phyloP scores from a whole-genome alignment of 1,284 basidiomycete species.

The Moesziomyces sp. region DNA sequence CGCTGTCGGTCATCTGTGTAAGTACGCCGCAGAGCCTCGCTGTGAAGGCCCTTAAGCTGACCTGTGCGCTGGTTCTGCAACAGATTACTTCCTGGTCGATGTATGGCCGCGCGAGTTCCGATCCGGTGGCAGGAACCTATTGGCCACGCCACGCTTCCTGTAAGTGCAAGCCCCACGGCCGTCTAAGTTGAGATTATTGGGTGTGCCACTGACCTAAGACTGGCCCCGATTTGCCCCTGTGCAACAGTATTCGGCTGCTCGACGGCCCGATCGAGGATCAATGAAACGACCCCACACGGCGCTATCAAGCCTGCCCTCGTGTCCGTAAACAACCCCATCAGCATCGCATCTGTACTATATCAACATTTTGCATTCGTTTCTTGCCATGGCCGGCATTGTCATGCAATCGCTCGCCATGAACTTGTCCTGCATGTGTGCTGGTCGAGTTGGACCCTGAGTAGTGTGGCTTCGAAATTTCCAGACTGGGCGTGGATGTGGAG shows the following conservation, averaged over 20 bases:
- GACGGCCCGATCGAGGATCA: conserved; percentile 31
- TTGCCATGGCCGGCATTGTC: neutral
- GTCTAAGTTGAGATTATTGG: neutral
- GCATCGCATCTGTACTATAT: conserved; percentile 5
- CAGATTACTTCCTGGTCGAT: conserved; percentile 85
- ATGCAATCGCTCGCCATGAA: neutral
- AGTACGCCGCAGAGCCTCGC: conserved; percentile 13
- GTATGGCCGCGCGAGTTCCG: conserved; percentile 93
- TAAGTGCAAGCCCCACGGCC: conserved; percentile 71
- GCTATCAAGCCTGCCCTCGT: conserved; percentile 7
- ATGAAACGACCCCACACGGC: neutral
- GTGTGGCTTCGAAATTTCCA: neutral
- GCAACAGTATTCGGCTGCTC: conserved; percentile 32
- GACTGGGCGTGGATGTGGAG: neutral
- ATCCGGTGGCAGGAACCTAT: conserved; percentile 78
- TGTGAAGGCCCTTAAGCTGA: neutral
- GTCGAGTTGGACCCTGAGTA: neutral
- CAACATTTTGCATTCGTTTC: neutral
- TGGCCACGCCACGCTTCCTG: conserved; percentile 81
- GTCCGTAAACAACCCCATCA: neutral
- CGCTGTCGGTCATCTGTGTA: conserved; percentile 62
- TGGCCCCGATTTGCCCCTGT: neutral
- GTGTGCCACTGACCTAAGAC: too few relatives aligned
- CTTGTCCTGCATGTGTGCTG: neutral
- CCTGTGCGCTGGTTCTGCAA: neutral